Evolutionary conservation across 1,284 basidiomycete species (phyloP).

Genomic region (Termitomyces sp.): DNA sequence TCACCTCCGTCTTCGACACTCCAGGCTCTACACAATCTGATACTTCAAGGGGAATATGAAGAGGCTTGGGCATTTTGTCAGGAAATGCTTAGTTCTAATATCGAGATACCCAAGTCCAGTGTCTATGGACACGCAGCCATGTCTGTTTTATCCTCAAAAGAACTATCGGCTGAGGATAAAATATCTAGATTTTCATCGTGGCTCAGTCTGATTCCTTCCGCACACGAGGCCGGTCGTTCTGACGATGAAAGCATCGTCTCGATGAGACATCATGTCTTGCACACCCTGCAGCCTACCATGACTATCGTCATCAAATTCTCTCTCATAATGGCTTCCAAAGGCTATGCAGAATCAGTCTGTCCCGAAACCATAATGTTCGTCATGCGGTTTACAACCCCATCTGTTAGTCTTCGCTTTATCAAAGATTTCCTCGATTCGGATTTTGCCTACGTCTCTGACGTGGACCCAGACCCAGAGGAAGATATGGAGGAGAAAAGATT

Average conservation of each 20-base stretch:
- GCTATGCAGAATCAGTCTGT: constrained; percentile 25
- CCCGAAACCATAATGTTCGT: constrained; percentile 24
- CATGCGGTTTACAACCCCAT: constrained; percentile 26
- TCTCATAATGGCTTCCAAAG: constrained; percentile 30
- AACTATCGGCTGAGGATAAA: constrained; percentile 11
- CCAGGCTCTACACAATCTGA: constrained; percentile 21
- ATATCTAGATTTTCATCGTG: constrained; percentile 24
- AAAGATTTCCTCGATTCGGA: constrained; percentile 25
- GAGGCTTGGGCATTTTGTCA: constrained; percentile 29
- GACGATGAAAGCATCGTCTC: constrained; percentile 11
- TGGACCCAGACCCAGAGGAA: background rate
- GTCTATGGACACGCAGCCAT: constrained; percentile 26
- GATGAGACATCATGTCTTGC: constrained; percentile 23
- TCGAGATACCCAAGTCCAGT: constrained; percentile 24
- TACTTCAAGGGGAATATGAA: constrained; percentile 21
- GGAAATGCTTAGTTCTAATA: constrained; percentile 28
- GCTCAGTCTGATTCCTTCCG: constrained; percentile 21
- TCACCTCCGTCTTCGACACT: constrained; percentile 16
- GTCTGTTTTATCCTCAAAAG: constrained; percentile 17
- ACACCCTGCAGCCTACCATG: constrained; percentile 22
- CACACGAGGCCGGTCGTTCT: background rate
- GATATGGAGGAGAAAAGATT: background rate
- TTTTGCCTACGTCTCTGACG: constrained; percentile 14
- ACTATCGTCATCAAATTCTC: constrained; percentile 25
- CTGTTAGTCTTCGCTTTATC: constrained; percentile 25